Evolutionary conservation across 176 grass and related monocot genomes (phyloP).

Genomic region (Rhynchospora pubera): DNA sequence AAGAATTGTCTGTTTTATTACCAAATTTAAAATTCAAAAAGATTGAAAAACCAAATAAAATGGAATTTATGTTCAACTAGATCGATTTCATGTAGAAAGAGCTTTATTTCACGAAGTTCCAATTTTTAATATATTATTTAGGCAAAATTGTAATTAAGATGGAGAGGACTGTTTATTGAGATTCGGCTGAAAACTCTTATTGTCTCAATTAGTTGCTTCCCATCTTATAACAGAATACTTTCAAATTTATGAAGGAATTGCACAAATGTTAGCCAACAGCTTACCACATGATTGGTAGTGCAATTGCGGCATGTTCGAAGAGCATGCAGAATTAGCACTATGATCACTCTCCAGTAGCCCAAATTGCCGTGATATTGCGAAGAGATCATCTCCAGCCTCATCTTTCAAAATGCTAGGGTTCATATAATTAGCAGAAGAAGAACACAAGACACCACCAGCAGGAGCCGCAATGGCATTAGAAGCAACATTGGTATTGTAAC

Average conservation of each 20-base stretch:
- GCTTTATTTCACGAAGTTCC: neutral
- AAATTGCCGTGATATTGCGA: slow-evolving; percentile 81
- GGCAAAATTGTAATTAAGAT: no score
- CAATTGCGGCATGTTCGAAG: slow-evolving; percentile 32
- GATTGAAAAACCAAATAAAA: neutral
- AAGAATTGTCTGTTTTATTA: neutral
- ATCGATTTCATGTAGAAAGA: neutral
- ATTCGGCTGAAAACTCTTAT: neutral
- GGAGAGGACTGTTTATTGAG: no score
- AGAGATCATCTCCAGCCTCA: slow-evolving; percentile 63
- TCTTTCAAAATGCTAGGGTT: slow-evolving; percentile 26
- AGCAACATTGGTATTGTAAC: slow-evolving; percentile 17
- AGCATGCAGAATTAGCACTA: slow-evolving; percentile 24
- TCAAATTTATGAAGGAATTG: neutral
- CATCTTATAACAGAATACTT: neutral
- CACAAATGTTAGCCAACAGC: neutral
- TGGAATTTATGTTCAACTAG: neutral
- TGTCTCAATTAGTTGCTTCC: neutral
- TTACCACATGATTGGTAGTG: slow-evolving; percentile 56
- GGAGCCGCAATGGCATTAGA: slow-evolving; percentile 4
- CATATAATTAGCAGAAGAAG: slow-evolving; percentile 31
- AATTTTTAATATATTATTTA: neutral
- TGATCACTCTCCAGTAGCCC: slow-evolving; percentile 36
- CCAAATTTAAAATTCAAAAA: neutral
- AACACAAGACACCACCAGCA: slow-evolving; percentile 24